Conservation (phyloP, 1,139 yeast genomes). For the Geotrichum carabidarum region DNA sequence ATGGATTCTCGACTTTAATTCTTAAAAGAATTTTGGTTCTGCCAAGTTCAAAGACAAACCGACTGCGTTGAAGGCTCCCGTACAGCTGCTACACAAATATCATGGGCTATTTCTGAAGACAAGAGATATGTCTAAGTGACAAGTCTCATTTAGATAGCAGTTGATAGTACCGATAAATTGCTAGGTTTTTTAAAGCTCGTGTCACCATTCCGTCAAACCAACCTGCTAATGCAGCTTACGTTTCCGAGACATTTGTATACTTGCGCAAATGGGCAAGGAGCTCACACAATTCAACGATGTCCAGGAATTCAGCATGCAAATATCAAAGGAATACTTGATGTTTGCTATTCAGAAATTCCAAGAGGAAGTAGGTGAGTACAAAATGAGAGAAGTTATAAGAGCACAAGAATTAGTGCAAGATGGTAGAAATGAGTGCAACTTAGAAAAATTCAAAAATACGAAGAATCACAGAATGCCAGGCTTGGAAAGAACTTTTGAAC, state of each 20-base stretch:
- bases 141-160: slow-evolving; percentile 62
- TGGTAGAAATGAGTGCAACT: too few relatives aligned
- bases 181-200: slow-evolving; percentile 59
- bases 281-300: slow-evolving; percentile 70
- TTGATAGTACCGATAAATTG: slow-evolving; percentile 55
- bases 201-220: slow-evolving; percentile 68
- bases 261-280: slow-evolving; percentile 85
- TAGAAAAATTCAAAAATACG: too few relatives aligned
- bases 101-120: slow-evolving; percentile 68
- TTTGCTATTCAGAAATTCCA: slow-evolving; percentile 26
- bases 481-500: too few relatives aligned
- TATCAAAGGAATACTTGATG: slow-evolving; percentile 11
- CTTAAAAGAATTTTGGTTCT: not conserved
- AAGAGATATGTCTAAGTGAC: slow-evolving; percentile 64
- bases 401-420: too few relatives aligned
- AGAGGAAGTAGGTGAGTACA: slow-evolving; percentile 20
- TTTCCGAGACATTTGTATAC: slow-evolving; percentile 85
- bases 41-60: not conserved
- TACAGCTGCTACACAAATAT: slow-evolving; percentile 21
- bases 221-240: slow-evolving; percentile 48
- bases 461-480: too few relatives aligned
- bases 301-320: slow-evolving; percentile 37
- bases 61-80: not conserved
- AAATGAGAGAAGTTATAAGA: not conserved
- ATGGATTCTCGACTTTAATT: not conserved